These are phyloP conservation scores for Paracoccidioides lutzii DNA, from an alignment of 2,329 filamentous ascomycete species.

Conservation along the genomic window DNA sequence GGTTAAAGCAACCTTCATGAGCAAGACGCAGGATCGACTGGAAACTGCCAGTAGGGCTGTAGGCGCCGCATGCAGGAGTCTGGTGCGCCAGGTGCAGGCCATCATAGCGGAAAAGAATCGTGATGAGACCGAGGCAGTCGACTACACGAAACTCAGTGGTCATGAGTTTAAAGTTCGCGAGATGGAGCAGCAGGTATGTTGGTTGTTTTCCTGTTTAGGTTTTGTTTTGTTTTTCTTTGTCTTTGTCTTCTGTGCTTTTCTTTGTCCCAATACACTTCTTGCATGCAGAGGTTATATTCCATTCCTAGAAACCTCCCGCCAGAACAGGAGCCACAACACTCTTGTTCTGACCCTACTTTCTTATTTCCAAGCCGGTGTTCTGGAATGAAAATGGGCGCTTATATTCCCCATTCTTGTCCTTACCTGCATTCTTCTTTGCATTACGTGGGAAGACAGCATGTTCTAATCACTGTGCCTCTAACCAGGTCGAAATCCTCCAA, in stretches of 20 bases:
- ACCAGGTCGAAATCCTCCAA: slow-evolving; percentile 87
- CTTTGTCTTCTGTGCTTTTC: neutral
- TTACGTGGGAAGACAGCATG: neutral
- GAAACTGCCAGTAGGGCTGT: slow-evolving; percentile 90
- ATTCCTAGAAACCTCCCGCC: neutral
- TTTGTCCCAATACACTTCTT: neutral
- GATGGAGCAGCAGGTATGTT: slow-evolving; percentile 94
- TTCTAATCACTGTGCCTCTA: slow-evolving; percentile 8
- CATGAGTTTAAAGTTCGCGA: slow-evolving; percentile 98
- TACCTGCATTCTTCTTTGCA: neutral
- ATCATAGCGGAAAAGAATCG: slow-evolving; percentile 81
- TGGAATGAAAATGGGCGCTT: neutral
- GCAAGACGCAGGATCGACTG: slow-evolving; percentile 83
- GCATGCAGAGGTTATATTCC: neutral
- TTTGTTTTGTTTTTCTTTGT: neutral
- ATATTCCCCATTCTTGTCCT: neutral
- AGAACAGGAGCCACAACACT: neutral
- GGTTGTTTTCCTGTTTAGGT: neutral
- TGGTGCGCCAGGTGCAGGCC: slow-evolving; percentile 85
- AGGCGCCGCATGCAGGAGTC: slow-evolving; percentile 68
- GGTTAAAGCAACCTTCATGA: slow-evolving; percentile 97
- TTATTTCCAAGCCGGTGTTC: neutral
- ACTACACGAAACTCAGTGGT: slow-evolving; percentile 75
- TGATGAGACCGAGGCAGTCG: slow-evolving; percentile 65
- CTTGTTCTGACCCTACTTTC: neutral